These are phyloP conservation scores for Paracamarosporium sp. DNA, from an alignment of 2,329 filamentous ascomycete species.

Conservation along the genomic window DNA sequence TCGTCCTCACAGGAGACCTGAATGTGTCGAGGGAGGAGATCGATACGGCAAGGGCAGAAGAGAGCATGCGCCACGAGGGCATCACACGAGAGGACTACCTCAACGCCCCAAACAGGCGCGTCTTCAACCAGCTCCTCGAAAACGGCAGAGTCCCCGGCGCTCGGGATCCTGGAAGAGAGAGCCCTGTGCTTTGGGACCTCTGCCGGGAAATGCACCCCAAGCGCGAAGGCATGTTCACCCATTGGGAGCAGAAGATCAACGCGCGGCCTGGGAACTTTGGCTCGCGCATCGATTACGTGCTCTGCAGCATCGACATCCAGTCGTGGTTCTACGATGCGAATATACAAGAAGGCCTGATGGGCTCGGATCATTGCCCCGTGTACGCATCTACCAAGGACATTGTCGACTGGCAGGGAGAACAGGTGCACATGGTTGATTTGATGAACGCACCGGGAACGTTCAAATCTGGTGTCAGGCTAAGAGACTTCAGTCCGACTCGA, in stretches of 20 bases:
- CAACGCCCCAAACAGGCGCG: slow-evolving; percentile 71
- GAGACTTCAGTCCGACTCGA: slow-evolving; percentile 68
- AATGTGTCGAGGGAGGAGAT: slow-evolving; percentile 76
- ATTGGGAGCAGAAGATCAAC: slow-evolving; percentile 95
- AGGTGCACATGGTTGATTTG: slow-evolving; percentile 69
- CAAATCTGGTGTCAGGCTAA: slow-evolving; percentile 66
- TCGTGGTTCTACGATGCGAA: slow-evolving; percentile 81
- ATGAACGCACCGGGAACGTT: slow-evolving; percentile 82
- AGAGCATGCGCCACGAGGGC: slow-evolving; percentile 73
- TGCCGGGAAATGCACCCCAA: slow-evolving; percentile 80
- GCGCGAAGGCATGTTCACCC: slow-evolving; percentile 93
- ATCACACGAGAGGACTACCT: slow-evolving; percentile 75
- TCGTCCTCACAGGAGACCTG: slow-evolving; percentile 85
- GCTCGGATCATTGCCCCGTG: slow-evolving; percentile 96
- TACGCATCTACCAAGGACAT: slow-evolving; percentile 75
- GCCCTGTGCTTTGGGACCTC: slow-evolving; percentile 80
- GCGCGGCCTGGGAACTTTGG: slow-evolving; percentile 95
- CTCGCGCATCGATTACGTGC: slow-evolving; percentile 89
- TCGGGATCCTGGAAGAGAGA: slow-evolving; percentile 72
- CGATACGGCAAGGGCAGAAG: slow-evolving; percentile 77
- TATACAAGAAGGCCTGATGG: slow-evolving; percentile 92
- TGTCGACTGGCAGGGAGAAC: slow-evolving; percentile 59
- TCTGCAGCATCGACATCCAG: slow-evolving; percentile 81
- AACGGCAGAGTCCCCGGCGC: slow-evolving; percentile 72
- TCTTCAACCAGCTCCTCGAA: slow-evolving; percentile 86